Conservation (phyloP, 2,329 filamentous ascomycete species). For the Arthrobotrys sphaeroides region DNA sequence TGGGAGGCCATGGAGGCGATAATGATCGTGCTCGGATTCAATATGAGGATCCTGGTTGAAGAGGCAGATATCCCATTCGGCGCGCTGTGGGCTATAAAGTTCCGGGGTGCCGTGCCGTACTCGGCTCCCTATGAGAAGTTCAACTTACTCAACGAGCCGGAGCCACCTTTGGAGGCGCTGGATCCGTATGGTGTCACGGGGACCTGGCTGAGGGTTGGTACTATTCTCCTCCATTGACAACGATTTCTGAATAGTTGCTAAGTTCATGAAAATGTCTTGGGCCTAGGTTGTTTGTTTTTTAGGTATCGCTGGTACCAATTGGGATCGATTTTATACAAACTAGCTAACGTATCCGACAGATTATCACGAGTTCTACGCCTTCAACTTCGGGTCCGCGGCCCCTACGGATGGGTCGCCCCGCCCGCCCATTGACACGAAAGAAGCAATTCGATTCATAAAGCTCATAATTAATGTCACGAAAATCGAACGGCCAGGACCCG, state of each 20-base stretch:
- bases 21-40: conserved; percentile 74
- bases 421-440: conserved; percentile 69
- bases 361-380: conserved; percentile 76
- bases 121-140: conserved; percentile 4
- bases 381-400: conserved; percentile 71
- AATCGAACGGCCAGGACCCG: conserved; percentile 69
- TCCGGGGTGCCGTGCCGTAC: conserved; percentile 64
- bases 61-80: conserved; percentile 64
- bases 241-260: background rate
- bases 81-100: conserved; percentile 68
- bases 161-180: conserved; percentile 65
- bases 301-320: conserved; percentile 60
- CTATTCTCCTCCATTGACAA: background rate
- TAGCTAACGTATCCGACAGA: conserved; percentile 65
- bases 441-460: conserved; percentile 75
- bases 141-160: conserved; percentile 58
- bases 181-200: conserved; percentile 79
- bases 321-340: conserved; percentile 53
- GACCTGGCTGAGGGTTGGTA: conserved; percentile 73
- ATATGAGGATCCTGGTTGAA: conserved; percentile 67
- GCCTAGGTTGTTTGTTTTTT: conserved; percentile 63
- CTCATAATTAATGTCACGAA: conserved; percentile 73
- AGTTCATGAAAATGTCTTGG: no score
- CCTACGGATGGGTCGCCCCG: conserved; percentile 64
- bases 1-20: conserved; percentile 84